Percentiles rank a stretch among this genome's conserved stretches.
Conservation (phyloP, 2,329 filamentous ascomycete species). For the Cladosporium oxysporum region DNA sequence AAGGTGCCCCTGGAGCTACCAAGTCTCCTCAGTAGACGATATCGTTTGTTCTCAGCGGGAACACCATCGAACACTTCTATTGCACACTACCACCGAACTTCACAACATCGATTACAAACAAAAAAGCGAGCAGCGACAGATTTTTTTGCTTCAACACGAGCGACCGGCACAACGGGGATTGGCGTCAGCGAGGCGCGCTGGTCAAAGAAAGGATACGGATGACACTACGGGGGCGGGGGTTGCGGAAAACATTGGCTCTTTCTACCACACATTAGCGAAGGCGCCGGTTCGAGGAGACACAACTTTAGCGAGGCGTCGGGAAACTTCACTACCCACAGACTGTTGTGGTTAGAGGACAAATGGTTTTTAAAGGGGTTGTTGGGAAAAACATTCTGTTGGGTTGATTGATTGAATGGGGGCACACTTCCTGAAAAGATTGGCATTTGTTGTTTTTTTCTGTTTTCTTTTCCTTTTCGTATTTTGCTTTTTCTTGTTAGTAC, state of each 20-base stretch:
- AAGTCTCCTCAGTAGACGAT: constrained; percentile 37
- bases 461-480: neutral
- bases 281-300: constrained; percentile 16
- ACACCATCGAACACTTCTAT: neutral
- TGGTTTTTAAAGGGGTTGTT: constrained; percentile 9
- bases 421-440: constrained; percentile 9
- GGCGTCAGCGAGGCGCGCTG: neutral
- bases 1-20: constrained; percentile 27
- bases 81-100: neutral
- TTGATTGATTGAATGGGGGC: constrained; percentile 9
- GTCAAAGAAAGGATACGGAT: neutral
- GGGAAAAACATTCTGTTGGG: constrained; percentile 12
- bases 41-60: neutral
- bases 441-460: constrained; percentile 5
- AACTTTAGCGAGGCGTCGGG: constrained; percentile 20
- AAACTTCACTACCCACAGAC: constrained; percentile 1
- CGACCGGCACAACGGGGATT: neutral
- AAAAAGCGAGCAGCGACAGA: constrained; percentile 2
- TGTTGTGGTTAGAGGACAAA: constrained; percentile 6
- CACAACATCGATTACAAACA: neutral
- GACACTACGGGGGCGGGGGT: neutral
- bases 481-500: neutral
- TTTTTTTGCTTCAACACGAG: constrained; percentile 3
- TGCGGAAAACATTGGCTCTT: constrained; percentile 15
- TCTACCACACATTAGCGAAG: constrained; percentile 19